Evolutionary conservation across 129 eudicot species (phyloP).

Genomic region (Artemisia tridentata): DNA sequence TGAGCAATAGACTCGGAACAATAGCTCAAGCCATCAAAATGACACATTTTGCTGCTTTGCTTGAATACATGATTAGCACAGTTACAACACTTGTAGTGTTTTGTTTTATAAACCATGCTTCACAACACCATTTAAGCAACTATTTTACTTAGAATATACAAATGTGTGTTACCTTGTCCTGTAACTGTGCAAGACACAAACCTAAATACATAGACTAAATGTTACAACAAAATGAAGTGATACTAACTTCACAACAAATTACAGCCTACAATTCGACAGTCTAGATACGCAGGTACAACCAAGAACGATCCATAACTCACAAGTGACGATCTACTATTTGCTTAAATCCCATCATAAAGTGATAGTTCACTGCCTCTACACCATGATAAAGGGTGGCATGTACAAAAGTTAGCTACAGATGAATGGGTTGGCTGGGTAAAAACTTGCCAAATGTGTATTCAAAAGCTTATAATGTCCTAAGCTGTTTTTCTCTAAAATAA

Average conservation of each 20-base stretch:
- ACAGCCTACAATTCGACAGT: neutral
- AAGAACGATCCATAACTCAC: neutral
- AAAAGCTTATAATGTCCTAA: no score
- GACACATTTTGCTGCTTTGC: neutral
- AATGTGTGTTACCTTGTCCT: no score
- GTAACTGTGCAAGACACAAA: slow-evolving; percentile 11
- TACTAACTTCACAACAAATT: neutral
- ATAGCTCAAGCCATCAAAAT: neutral
- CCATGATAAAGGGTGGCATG: neutral
- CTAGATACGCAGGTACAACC: slow-evolving; percentile 14
- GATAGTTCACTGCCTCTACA: slow-evolving; percentile 14
- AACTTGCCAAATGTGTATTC: neutral
- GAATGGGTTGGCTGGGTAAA: neutral
- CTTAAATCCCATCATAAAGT: neutral
- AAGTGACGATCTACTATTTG: neutral
- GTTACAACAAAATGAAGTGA: slow-evolving; percentile 17
- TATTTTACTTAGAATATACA: neutral
- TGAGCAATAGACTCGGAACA: no score
- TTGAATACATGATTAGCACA: neutral
- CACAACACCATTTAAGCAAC: slow-evolving; percentile 1
- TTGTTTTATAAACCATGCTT: neutral
- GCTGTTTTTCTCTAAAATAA: no score
- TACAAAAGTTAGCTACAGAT: neutral
- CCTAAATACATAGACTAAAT: neutral
- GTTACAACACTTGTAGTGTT: neutral